Evolutionary conservation across 495 filamentous ascomycete genomes (phyloP).

Genomic region (Cercophora newfieldiana): DNA sequence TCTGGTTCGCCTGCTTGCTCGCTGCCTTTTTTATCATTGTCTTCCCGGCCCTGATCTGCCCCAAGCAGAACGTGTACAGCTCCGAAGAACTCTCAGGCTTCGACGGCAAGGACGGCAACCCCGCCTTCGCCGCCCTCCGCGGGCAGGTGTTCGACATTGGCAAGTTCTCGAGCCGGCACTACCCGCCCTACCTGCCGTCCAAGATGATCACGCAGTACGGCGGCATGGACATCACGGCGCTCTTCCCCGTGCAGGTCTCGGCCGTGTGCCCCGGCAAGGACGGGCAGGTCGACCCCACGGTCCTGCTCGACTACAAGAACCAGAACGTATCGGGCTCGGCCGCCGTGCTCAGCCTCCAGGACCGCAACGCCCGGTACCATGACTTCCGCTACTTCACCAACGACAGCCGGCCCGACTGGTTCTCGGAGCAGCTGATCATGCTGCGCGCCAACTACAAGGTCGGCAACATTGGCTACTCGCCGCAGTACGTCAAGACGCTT

Average conservation of each 20-base stretch:
- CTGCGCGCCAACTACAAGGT: slow-evolving; percentile 79
- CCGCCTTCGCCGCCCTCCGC: slow-evolving; percentile 76
- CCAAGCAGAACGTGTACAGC: slow-evolving; percentile 84
- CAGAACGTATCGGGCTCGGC: slow-evolving; percentile 72
- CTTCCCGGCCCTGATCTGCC: slow-evolving; percentile 88
- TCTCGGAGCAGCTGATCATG: slow-evolving; percentile 75
- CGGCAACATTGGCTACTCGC: slow-evolving; percentile 83
- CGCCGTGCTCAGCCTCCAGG: slow-evolving; percentile 62
- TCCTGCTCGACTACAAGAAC: slow-evolving; percentile 77
- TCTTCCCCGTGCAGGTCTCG: slow-evolving; percentile 95
- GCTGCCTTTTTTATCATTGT: slow-evolving; percentile 85
- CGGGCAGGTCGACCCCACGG: slow-evolving; percentile 60
- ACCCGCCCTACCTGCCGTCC: slow-evolving; percentile 66
- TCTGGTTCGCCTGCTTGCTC: slow-evolving; percentile 82
- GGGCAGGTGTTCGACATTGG: slow-evolving; percentile 86
- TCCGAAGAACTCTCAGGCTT: slow-evolving; percentile 70
- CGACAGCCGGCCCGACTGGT: slow-evolving; percentile 87
- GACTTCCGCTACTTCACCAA: slow-evolving; percentile 87
- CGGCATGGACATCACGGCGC: slow-evolving; percentile 76
- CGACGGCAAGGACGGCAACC: slow-evolving; percentile 66
- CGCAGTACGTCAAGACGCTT: slow-evolving; percentile 71
- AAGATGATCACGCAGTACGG: slow-evolving; percentile 74
- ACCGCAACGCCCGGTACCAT: slow-evolving; percentile 78
- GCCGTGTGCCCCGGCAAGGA: slow-evolving; percentile 79
- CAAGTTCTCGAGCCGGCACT: slow-evolving; percentile 73